These are phyloP conservation scores for Lipomyces kockii DNA, from an alignment of 805 yeast species.

Conservation along the genomic window DNA sequence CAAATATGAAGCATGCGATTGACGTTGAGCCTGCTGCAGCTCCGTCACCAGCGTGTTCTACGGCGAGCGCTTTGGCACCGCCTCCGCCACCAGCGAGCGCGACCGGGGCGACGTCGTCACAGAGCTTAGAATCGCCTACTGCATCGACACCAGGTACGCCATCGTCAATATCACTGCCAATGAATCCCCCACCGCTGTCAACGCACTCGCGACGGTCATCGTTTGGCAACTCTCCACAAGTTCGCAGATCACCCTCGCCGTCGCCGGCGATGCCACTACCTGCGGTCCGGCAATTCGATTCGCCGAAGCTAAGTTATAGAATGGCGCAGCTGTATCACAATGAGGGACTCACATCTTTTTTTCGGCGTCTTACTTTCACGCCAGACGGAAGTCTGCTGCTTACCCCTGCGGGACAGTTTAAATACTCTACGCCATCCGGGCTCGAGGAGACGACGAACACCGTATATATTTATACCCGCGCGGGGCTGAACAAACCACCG, in stretches of 20 bases:
- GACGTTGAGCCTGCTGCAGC: constrained; percentile 19
- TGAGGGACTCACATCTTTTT: constrained; percentile 88
- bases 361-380: constrained; percentile 81
- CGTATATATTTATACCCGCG: constrained; percentile 77
- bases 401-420: constrained; percentile 75
- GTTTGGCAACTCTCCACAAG: constrained; percentile 47
- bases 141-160: constrained; percentile 38
- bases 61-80: constrained; percentile 5
- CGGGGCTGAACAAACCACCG: constrained; percentile 70
- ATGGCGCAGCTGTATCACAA: constrained; percentile 65
- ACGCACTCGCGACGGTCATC: constrained; percentile 53
- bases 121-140: constrained; percentile 32
- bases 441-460: constrained; percentile 62
- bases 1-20: constrained; percentile 41
- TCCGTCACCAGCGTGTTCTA: constrained; percentile 6
- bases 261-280: constrained; percentile 51
- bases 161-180: constrained; percentile 35
- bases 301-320: constrained; percentile 41
- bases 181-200: constrained; percentile 46
- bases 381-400: constrained; percentile 86
- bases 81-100: constrained; percentile 5
- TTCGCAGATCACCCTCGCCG: constrained; percentile 47
- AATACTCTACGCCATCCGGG: constrained; percentile 41
- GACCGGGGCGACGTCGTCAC: neutral
- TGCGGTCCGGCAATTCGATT: constrained; percentile 53